Base-by-base conservation (phyloP, 1,139 yeast species). In the Sugiyamaella xylanicola region DNA sequence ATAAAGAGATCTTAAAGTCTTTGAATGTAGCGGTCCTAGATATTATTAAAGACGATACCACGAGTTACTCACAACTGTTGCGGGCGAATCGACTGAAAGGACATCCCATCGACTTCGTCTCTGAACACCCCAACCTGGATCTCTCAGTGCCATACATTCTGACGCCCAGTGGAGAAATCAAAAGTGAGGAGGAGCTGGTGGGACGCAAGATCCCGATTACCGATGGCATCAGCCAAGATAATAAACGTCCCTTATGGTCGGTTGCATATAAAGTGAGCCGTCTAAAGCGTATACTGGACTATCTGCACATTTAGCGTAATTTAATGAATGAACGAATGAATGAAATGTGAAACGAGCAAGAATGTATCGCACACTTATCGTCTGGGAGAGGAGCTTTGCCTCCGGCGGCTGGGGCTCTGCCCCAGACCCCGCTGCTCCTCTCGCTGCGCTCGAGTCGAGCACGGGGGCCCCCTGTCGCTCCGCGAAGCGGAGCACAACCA, bases 41-140 rank as follows among this genome's bases (percentile, higher is more conserved):
- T 50, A 85, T 90, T 17, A 79, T 90, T 27, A 79, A 82, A 52
- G 76, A 76, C 52, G 87, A 86, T 61, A 81, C 87, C 0, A 77
- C 79, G 48, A 54, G 43, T 15, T 58, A 55, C 49, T 61, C 66
- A 17, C 48, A 51, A 7, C 50, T 54, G 21, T 59, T 59, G 22
- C 60, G 60, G 40, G 56, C 54, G 29, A 54, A 46, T 39, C 60
- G 63, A 15, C 57, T 45, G 16, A 48, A 49, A 29, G 68, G 68
- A 21, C 60, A 57, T 19, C 22, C 47, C 1, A 37, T 64, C n/a
- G 61, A 56, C 37, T 41, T 58, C 39, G 59, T 55, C 27, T 45
- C 48, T 50, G 43, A 56, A n/a, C 22, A 51, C 22, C 29, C 48
- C 21, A 25, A 48, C 25, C 44, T 61, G 4, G 66, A 62, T 40